Evolutionary conservation across 805 yeast species (phyloP).

Genomic region (Barnettozyma wickerhamii): DNA sequence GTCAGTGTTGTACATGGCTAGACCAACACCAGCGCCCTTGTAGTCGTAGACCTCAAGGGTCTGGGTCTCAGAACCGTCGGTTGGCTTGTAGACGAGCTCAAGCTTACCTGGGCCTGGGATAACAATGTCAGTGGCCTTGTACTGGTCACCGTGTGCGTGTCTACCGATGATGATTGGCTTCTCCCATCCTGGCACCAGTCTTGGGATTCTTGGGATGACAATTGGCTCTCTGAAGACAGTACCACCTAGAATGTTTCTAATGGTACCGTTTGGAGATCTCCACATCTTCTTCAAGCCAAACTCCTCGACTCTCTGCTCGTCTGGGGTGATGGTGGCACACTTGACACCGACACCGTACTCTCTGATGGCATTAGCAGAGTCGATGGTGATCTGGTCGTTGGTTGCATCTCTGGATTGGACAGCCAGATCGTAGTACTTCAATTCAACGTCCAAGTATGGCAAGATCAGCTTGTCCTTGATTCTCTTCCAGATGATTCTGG

Average conservation of each 20-base stretch:
- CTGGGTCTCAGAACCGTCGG: slow-evolving; percentile 47
- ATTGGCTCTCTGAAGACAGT: slow-evolving; percentile 85
- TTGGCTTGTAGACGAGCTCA: slow-evolving; percentile 62
- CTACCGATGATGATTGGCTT: slow-evolving; percentile 81
- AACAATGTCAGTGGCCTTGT: slow-evolving; percentile 72
- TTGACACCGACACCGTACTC: slow-evolving; percentile 77
- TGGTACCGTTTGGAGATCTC: slow-evolving; percentile 83
- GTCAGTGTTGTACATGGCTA: slow-evolving; percentile 82
- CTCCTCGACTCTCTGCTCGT: slow-evolving; percentile 74
- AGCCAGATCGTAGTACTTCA: slow-evolving; percentile 73
- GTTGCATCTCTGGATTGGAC: slow-evolving; percentile 66
- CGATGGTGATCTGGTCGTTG: slow-evolving; percentile 68
- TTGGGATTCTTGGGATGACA: slow-evolving; percentile 71
- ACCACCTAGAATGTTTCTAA: slow-evolving; percentile 76
- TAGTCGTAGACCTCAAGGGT: slow-evolving; percentile 55
- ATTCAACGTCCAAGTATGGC: slow-evolving; percentile 69
- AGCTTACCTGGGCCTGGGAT: slow-evolving; percentile 64
- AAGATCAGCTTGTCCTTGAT: slow-evolving; percentile 63
- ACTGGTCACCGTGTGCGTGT: slow-evolving; percentile 84
- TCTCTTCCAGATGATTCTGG: slow-evolving; percentile 76
- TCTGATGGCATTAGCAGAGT: slow-evolving; percentile 72
- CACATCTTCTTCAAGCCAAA: slow-evolving; percentile 75
- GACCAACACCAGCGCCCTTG: slow-evolving; percentile 66
- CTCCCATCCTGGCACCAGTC: slow-evolving; percentile 77
- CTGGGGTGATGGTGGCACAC: slow-evolving; percentile 85